phyloP scores from a whole-genome alignment of 2,329 filamentous ascomycete species.

The Clarireedia monteithiana region DNA sequence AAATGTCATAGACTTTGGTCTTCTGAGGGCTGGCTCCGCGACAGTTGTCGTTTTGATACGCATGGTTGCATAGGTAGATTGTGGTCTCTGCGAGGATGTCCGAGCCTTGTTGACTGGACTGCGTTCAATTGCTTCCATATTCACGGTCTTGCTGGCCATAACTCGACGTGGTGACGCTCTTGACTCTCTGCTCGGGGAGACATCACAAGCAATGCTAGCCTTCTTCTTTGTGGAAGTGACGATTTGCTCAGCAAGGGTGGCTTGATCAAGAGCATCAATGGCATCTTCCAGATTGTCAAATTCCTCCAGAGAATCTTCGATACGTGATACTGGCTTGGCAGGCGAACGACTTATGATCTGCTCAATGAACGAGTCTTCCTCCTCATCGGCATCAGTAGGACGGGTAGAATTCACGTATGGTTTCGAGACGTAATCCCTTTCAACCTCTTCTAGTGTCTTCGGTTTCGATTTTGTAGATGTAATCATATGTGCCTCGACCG shows the following conservation, averaged over 20 bases:
- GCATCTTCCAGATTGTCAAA: constrained; percentile 55
- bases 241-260: constrained; percentile 21
- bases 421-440: constrained; percentile 13
- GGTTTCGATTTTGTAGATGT: constrained; percentile 12
- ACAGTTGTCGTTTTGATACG: constrained; percentile 33
- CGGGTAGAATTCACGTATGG: constrained; percentile 1
- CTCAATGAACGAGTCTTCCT: constrained; percentile 31
- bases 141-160: background rate
- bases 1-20: constrained; percentile 24
- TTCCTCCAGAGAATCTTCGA: constrained; percentile 57
- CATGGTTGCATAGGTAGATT: constrained; percentile 34
- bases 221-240: constrained; percentile 6
- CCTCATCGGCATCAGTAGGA: constrained; percentile 8
- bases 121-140: background rate
- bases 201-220: background rate
- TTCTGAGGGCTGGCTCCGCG: constrained; percentile 19
- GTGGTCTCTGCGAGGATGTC: constrained; percentile 25
- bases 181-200: background rate
- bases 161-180: background rate
- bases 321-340: constrained; percentile 37
- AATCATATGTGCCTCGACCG: background rate
- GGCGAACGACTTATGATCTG: constrained; percentile 31
- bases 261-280: constrained; percentile 37
- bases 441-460: constrained; percentile 25
- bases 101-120: background rate